These are phyloP conservation scores for Pilobolus umbonatus DNA, from an alignment of 192 early-diverging fungal genomes.

Conservation along the genomic window DNA sequence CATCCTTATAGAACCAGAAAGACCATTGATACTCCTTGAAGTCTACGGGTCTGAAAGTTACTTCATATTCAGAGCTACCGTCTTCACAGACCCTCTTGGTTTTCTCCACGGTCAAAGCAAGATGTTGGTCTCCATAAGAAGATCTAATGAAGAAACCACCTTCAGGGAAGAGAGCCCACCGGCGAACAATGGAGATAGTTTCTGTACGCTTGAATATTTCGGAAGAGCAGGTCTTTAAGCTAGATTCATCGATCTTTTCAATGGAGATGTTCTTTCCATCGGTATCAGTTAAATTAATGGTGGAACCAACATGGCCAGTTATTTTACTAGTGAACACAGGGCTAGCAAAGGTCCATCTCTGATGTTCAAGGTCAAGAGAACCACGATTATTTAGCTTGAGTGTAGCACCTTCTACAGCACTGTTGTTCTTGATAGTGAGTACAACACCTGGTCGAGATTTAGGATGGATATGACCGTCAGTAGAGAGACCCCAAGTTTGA, in stretches of 20 bases:
- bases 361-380: neutral
- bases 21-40: constrained; percentile 15
- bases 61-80: constrained; percentile 1
- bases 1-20: constrained; percentile 18
- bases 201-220: neutral
- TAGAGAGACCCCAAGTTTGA: constrained; percentile 20
- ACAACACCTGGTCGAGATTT: constrained; percentile 7
- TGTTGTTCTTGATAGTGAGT: neutral
- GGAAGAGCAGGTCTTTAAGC: neutral
- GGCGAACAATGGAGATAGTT: constrained; percentile 4
- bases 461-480: constrained; percentile 21
- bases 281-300: neutral
- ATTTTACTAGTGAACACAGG: constrained; percentile 14
- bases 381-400: neutral
- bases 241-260: neutral
- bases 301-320: neutral
- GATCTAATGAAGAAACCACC: constrained; percentile 17
- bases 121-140: constrained; percentile 7
- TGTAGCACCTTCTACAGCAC: constrained; percentile 3
- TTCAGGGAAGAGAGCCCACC: constrained; percentile 25
- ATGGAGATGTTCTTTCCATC: neutral
- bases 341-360: constrained; percentile 10
- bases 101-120: constrained; percentile 15
- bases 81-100: constrained; percentile 3
- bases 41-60: constrained; percentile 2